These are phyloP conservation scores for Cronartium quercuum DNA, from an alignment of 1,284 basidiomycete genomes.

Conservation along the genomic window DNA sequence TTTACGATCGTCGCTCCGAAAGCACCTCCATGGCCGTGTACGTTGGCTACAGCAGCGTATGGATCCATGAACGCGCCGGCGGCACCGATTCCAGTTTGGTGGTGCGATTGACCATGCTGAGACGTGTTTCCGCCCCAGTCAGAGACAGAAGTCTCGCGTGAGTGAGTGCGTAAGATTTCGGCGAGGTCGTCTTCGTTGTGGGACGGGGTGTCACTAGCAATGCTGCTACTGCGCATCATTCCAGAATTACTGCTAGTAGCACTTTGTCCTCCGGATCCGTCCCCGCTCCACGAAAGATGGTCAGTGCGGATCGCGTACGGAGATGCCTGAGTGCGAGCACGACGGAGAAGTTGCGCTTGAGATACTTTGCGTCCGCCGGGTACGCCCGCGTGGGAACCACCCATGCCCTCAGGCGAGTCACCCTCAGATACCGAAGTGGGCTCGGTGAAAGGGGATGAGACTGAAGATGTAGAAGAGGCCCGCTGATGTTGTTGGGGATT, in stretches of 20 bases:
- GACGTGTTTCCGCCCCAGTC: constrained; percentile 24
- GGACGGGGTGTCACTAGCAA: constrained; percentile 19
- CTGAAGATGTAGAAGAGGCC: constrained; percentile 23
- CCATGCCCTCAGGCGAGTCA: constrained; percentile 21
- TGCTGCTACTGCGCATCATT: constrained; percentile 23
- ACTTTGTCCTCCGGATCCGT: neutral
- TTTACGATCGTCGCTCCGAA: constrained; percentile 3
- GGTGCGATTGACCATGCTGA: neutral
- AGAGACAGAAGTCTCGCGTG: constrained; percentile 30
- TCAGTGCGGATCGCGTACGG: constrained; percentile 26
- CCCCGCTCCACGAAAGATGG: constrained; percentile 7
- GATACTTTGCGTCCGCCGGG: constrained; percentile 33
- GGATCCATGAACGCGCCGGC: constrained; percentile 37
- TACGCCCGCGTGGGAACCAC: neutral
- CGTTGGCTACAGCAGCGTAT: constrained; percentile 36
- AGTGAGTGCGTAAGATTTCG: constrained; percentile 20
- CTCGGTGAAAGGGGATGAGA: constrained; percentile 18
- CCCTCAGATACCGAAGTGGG: constrained; percentile 17
- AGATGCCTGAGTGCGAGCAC: constrained; percentile 27
- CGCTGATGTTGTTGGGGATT: constrained; percentile 17
- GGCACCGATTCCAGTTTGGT: constrained; percentile 28
- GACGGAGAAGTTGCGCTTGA: constrained; percentile 22
- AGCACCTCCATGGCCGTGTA: constrained; percentile 23
- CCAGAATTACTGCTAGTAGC: neutral
- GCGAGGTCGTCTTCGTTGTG: constrained; percentile 30